Base-by-base conservation (phyloP, 352 stramenopile genomes). In the Salisapilia sapeloensis region DNA sequence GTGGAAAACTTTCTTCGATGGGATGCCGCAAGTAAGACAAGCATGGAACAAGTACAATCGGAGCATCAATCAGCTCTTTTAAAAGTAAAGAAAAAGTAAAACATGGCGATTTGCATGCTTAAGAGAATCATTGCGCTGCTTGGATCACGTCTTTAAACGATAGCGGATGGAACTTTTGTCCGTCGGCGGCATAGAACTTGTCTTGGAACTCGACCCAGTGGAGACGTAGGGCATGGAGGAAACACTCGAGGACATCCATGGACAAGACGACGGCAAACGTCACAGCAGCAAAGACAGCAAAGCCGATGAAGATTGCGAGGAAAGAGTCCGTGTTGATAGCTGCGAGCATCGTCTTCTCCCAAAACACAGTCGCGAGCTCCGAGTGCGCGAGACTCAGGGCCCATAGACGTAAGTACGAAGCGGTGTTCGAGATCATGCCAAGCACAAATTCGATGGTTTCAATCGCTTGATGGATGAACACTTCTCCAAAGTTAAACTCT, bases 391-490 rank as follows among this genome's bases (percentile, higher is more conserved):
- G 64, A 51, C 85, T 97, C 30, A 99, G 51, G 9, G 95, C 95
- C 95, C 95, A 99, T 8, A 99, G 81, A 87, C 95, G 92, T 39
- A 99, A 71, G 66, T 99, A 99, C 20, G 93, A 98, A 7, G 95
- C 95, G 16, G 95, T 99, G 75, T 99, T 98, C 34, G 92, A 98
- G 18, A 99, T 87, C 87, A 98, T 98, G 22, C 94, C 92, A 34
- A 99, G 78, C 44, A 98, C 93, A 45, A 98, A 99, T 64, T 99
- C 95, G 47, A 99, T 99, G 17, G 95, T 99, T 66, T 99, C 93
- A 57, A 99, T 99, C 19, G 67, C 92, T 51, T 98, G 93, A 66
- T 99, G 95, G 44, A 99, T 98, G 19, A 98, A 58, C 30, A 98
- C 83, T 60, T 99, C 94, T 22, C 87, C 90, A 51, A 98, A 96